Percentiles rank a stretch among this genome's conserved stretches.
Evolutionary conservation across 129 eudicot genomes (phyloP).

Genomic region (Deinandra increscens): DNA sequence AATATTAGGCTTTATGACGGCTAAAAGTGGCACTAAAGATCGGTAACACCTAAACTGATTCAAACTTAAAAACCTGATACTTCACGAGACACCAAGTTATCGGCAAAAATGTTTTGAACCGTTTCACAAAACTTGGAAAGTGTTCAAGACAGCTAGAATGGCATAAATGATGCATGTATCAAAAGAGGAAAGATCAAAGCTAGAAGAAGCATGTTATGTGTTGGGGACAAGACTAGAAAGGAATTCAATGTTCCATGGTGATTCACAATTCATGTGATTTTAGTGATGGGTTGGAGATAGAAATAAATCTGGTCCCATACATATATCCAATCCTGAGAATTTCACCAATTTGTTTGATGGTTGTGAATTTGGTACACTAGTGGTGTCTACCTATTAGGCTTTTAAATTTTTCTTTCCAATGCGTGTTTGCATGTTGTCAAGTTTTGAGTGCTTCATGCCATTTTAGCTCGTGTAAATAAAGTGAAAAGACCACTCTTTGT

Average conservation of each 20-base stretch:
- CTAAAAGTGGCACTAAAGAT: background rate
- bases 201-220: constrained; percentile 17
- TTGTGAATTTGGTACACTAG: constrained; percentile 12
- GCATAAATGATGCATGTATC: constrained; percentile 15
- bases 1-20: background rate
- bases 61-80: background rate
- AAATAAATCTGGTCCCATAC: constrained; percentile 29
- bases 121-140: background rate
- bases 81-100: background rate
- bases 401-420: constrained; percentile 21
- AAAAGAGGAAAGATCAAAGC: constrained; percentile 22
- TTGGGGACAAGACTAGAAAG: constrained; percentile 10
- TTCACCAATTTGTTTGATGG: constrained; percentile 29
- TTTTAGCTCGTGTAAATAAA: constrained; percentile 23
- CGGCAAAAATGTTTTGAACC: background rate
- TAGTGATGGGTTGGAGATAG: constrained; percentile 28
- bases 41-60: background rate
- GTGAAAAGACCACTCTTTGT: constrained; percentile 29
- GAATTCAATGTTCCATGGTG: constrained; percentile 17
- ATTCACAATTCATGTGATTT: constrained; percentile 9
- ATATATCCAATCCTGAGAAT: constrained; percentile 8
- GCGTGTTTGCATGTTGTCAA: constrained; percentile 30
- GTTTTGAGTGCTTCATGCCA: constrained; percentile 24
- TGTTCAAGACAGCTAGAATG: constrained; percentile 18
- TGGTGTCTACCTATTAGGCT: constrained; percentile 25